Base-by-base conservation (phyloP, 805 yeast genomes). In the Saccharomycopsis fibuligera region DNA sequence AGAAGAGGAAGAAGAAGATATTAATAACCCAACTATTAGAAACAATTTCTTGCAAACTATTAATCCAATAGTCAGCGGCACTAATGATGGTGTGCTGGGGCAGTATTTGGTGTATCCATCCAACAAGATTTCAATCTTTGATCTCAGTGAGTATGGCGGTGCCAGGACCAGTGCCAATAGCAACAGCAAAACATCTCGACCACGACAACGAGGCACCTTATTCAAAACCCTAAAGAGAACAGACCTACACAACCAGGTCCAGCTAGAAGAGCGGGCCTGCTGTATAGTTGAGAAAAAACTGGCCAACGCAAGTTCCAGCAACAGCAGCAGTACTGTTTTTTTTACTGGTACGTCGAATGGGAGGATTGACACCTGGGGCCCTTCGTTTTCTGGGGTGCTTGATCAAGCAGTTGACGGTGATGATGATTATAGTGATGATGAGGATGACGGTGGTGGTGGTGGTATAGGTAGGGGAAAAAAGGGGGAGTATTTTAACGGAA, bases 341-440 rank as follows among this genome's bases (percentile, higher is more conserved):
- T 75, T 60, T 54, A 72, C 83, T 24, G 90, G 89, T 1, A 75
- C 83, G 2, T 70, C 74, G 50, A 87, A 83, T 54, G 93, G 93
- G 1, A 75, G 75, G 25, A 78, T 85, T 1, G 58, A 75, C 0
- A 64, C 66, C 0, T 85, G 89, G 88, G 72, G 74, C 0, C 69
- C 76, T 5, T 60, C 59, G 31, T 29, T n/a, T n/a, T n/a, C 25
- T 14, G 37, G 17, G 14, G 23, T 33, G 19, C 23, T 33, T 17
- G 58, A 56, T 2, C 56, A 54, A 12, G 44, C 45, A 3, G 51
- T 46, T 5, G 49, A n/a, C n/a, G n/a, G n/a, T n/a, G n/a, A 47
- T 5, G 57, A 55, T 8, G 41, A 36, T 40, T 36, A 24, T 19
- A 30, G 25, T 35, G 23, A 41, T 9, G 37, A 41, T 27, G 51